Percentiles rank a stretch among this genome's conserved stretches.
Conservation (phyloP, 1,284 basidiomycete species). For the Trichosporon asahii region DNA sequence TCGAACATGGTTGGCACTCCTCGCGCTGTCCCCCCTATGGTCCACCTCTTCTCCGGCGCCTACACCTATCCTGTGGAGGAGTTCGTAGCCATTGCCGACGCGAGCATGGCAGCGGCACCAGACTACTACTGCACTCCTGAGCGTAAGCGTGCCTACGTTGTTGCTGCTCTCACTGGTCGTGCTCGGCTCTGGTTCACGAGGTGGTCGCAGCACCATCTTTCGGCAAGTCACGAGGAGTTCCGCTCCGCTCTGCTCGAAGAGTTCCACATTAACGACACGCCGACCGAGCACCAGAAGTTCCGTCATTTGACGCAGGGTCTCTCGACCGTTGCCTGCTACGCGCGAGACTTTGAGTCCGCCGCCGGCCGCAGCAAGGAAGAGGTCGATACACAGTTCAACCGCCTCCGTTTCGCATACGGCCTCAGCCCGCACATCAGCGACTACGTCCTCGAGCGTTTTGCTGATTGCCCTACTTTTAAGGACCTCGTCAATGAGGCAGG, state of each 20-base stretch:
- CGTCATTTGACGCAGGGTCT: neutral
- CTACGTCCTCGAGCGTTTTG: neutral
- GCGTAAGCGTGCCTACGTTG: neutral
- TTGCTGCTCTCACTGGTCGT: neutral
- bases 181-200: neutral
- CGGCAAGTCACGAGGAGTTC: neutral
- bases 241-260: neutral
- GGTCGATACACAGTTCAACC: neutral
- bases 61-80: neutral
- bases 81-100: neutral
- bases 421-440: neutral
- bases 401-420: neutral
- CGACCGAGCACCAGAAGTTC: neutral
- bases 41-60: neutral
- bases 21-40: neutral
- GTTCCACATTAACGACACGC: neutral
- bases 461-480: neutral
- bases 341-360: neutral
- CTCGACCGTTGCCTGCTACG: neutral
- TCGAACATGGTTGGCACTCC: neutral
- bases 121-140: slow-evolving; percentile 2
- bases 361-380: neutral
- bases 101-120: neutral
- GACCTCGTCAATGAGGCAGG: neutral
- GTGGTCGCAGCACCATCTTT: neutral